Evolutionary conservation across 257 asterid species (phyloP), one percentile per base, ranked within the genome.

Genomic region (Anisodus tanguticus): DNA sequence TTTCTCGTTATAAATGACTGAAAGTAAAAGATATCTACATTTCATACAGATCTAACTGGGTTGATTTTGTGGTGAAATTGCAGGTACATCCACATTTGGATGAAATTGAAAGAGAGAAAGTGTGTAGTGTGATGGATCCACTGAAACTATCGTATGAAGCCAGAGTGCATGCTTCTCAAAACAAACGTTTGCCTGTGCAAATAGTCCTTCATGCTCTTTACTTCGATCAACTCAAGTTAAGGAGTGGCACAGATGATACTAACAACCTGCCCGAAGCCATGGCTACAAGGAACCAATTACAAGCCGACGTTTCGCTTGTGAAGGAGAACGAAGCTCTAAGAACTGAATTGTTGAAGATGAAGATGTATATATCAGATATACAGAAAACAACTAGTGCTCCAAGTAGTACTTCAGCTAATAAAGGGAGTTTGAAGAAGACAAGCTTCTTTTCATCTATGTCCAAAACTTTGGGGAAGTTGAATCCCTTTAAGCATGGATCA

Each of bases 141-240:
- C 90, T 97, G 16, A 95, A 93, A 79, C 91, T 97, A 26, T 95
- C 99, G 10, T 92, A 95, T 51, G 98, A 97, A 49, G 99, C 98
- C 3, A 85, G 98, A 66, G 91, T 97, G 0, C 99, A 97, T 58
- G 98, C 99, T 3, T 97, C 99, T 5, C 98, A 97, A 60, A 97
- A 97, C 91, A 97, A 97, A 78, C 95, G 99, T 0, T 85, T 95
- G 39, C 99, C 99, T 0, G 99, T 95, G 9, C 98, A 95, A 41
- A 91, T 95, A 84, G 99, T 97, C n/a, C 95, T 97, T 59, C 98
- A 95, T 62, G 97, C 98, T 0, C 90, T 97, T 5, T 97, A 97
- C 87, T 95, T 92, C 53, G 98, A 97, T 81, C 98, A 97, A 85
- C 88, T 97, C 8, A 93, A 89, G 90, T 13, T 93, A 49, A 90